A percentile compares a stretch with the other conserved stretches of the same genome.
These are phyloP conservation scores for Lagerstroemia speciosa DNA, from an alignment of 345 rosid genomes.

Conservation along the genomic window DNA sequence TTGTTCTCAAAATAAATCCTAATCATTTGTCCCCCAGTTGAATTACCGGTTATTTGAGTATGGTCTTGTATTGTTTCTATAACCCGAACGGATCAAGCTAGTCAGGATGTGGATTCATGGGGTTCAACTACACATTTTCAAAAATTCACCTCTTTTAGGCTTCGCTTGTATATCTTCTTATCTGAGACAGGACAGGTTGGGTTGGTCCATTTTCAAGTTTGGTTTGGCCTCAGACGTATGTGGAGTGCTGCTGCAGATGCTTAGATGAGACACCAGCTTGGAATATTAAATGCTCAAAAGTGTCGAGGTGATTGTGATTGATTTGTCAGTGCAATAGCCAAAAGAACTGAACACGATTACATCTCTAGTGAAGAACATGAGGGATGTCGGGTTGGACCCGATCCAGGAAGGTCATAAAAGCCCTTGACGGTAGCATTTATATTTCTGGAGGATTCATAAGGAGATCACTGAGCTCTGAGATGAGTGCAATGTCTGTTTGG, in stretches of 20 bases:
- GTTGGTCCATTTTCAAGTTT: background rate
- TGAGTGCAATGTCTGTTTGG: conserved; percentile 60
- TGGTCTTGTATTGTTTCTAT: too few relatives aligned
- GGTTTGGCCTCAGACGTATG: background rate
- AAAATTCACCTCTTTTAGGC: background rate
- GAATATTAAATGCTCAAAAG: background rate
- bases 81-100: background rate
- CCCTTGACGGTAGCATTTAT: conserved; percentile 38
- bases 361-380: conserved; percentile 32
- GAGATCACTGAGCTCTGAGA: conserved; percentile 84
- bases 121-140: background rate
- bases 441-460: conserved; percentile 56
- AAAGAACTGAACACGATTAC: conserved; percentile 17
- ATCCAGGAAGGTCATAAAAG: conserved; percentile 37
- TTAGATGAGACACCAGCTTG: too few relatives aligned
- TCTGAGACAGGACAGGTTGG: background rate
- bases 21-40: too few relatives aligned
- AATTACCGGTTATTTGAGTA: too few relatives aligned
- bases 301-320: background rate
- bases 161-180: background rate
- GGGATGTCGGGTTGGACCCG: conserved; percentile 70
- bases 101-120: background rate
- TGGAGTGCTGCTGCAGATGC: too few relatives aligned
- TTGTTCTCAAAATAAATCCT: too few relatives aligned
- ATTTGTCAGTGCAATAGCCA: conserved; percentile 40